phyloP scores from a whole-genome alignment of 2,329 filamentous ascomycete species.

The Elsinoe fawcettii region DNA sequence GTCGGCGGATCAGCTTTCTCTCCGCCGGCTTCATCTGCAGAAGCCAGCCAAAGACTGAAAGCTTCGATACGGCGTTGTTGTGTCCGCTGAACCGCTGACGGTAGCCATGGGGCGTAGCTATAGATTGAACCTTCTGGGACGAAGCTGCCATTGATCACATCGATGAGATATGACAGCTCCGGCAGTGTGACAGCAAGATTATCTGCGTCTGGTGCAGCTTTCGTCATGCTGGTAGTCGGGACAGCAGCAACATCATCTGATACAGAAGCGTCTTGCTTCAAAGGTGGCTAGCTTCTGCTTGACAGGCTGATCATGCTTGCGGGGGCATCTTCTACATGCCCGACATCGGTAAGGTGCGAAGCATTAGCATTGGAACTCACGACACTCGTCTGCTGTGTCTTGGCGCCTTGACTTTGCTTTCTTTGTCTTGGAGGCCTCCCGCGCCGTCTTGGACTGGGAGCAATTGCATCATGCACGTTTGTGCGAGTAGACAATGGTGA shows the following conservation, averaged over 20 bases:
- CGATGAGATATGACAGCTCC: background rate
- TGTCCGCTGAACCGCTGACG: background rate
- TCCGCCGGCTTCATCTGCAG: background rate
- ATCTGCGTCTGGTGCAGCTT: background rate
- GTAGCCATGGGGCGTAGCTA: background rate
- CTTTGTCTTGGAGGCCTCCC: background rate
- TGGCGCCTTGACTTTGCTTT: background rate
- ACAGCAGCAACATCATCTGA: background rate
- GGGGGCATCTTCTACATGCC: too few species aligned
- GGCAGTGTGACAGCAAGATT: background rate
- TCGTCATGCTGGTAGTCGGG: background rate
- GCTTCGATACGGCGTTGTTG: background rate
- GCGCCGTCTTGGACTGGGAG: background rate
- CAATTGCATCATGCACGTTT: too few species aligned
- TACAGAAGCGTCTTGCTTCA: too few species aligned
- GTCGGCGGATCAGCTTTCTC: background rate
- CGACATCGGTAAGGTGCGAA: too few species aligned
- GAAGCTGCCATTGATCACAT: background rate
- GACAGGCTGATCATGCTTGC: too few species aligned
- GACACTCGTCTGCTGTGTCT: too few species aligned
- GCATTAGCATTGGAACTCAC: too few species aligned
- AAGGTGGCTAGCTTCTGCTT: too few species aligned
- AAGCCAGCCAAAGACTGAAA: background rate
- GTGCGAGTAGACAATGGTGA: background rate
- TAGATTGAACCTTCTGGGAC: background rate